Conservation (phyloP, 257 asterid species). For the Fraxinus americana region DNA sequence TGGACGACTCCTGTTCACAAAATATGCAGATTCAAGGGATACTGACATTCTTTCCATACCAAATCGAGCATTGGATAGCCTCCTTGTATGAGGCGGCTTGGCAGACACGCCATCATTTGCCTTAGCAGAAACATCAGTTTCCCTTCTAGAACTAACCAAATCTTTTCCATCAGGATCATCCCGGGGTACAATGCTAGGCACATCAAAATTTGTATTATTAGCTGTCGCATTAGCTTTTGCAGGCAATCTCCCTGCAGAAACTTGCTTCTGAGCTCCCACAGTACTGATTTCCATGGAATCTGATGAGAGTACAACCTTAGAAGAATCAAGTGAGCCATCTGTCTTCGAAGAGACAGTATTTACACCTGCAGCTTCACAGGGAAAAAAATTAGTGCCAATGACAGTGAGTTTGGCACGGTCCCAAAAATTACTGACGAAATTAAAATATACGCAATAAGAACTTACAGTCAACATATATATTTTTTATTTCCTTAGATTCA, state of each 20-base stretch:
- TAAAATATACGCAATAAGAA: conserved; percentile 25
- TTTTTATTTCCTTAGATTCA: conserved; percentile 88
- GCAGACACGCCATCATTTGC: conserved; percentile 42
- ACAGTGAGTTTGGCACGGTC: not conserved
- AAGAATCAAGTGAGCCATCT: conserved; percentile 45
- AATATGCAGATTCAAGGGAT: conserved; percentile 48
- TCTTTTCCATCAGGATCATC: conserved; percentile 60
- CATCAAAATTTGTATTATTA: conserved; percentile 51
- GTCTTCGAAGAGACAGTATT: conserved; percentile 52
- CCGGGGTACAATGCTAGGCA: conserved; percentile 74
- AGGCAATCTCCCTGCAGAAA: conserved; percentile 42
- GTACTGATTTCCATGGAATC: conserved; percentile 55
- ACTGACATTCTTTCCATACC: conserved; percentile 63
- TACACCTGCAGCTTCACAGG: conserved; percentile 71
- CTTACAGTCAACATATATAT: conserved; percentile 94
- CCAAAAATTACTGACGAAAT: not conserved
- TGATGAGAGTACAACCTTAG: conserved; percentile 48
- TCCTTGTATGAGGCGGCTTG: conserved; percentile 54
- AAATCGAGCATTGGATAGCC: conserved; percentile 54
- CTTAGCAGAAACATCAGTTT: conserved; percentile 47
- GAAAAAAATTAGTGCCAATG: conserved; percentile 13
- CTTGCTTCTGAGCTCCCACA: conserved; percentile 61
- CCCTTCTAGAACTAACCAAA: conserved; percentile 60
- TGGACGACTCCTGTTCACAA: conserved; percentile 35
- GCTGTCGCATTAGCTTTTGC: conserved; percentile 50